Percentiles rank a stretch among this genome's conserved stretches.
Evolutionary conservation across 2,329 filamentous ascomycete species (phyloP).

Genomic region (Diaporthe sp.): DNA sequence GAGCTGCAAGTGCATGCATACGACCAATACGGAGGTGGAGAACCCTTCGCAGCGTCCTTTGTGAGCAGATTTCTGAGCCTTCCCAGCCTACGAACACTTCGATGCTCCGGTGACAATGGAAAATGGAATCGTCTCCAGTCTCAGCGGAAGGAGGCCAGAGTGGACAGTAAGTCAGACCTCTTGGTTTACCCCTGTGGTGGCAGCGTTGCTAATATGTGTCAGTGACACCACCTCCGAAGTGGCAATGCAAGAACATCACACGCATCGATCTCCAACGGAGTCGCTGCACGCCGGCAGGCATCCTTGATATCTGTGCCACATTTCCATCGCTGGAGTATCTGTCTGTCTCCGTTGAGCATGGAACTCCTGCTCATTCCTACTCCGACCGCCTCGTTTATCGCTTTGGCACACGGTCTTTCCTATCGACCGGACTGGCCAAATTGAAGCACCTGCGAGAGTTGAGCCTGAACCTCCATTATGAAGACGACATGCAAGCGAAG

Average conservation of each 20-base stretch:
- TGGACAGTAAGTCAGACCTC: too few relatives aligned
- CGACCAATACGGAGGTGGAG: too few relatives aligned
- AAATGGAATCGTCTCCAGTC: too few relatives aligned
- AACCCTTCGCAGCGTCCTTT: too few relatives aligned
- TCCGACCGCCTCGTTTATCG: rapidly evolving
- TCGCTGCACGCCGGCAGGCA: neutral
- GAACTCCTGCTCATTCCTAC: neutral
- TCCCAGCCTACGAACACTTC: too few relatives aligned
- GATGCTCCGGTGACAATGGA: too few relatives aligned
- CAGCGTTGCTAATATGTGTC: neutral
- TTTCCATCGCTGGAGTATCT: neutral
- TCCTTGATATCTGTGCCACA: neutral
- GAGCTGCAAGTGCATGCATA: too few relatives aligned
- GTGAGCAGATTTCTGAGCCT: too few relatives aligned
- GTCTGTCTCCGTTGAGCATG: neutral
- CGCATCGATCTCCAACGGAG: neutral
- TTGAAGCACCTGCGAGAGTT: neutral
- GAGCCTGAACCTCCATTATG: neutral
- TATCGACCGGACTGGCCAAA: neutral
- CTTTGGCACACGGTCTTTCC: neutral
- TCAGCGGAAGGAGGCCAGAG: too few relatives aligned
- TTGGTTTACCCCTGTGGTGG: too few relatives aligned
- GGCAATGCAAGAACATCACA: neutral
- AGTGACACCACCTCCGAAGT: neutral
- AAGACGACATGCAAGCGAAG: neutral